Base-by-base conservation (phyloP, 805 yeast species). In the Schizosaccharomyces octosporus region DNA sequence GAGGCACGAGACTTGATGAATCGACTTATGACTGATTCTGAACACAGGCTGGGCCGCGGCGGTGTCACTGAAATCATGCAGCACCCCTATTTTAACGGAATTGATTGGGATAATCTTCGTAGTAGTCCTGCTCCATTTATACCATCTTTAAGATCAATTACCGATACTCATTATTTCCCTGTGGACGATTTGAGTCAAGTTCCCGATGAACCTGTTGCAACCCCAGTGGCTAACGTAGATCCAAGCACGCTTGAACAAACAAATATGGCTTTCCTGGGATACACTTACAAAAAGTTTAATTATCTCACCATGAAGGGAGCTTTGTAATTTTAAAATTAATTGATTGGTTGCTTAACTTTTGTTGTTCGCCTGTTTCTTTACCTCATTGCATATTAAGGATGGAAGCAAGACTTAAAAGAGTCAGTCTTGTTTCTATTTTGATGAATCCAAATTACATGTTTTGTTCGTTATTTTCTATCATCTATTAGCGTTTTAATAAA, bases 121-220 rank as follows among this genome's bases (percentile, higher is more conserved):
- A 82, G 81, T 63, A 94, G 87, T 63, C 87, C 83, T 66, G 96
- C 96, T 2, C 97, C 97, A 27, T 88, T 88, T 68, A 85, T 93
- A 66, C 95, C 98, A 31, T 85, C 87, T 69, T 78, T 93, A 69
- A 81, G 88, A 66, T 84, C 95, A 13, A 84, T 90, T 64, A 90
- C 97, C 5, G 98, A 93, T 71, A 93, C 98, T 0, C 78, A 97
- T 67, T 90, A 90, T 76, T 93, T 93, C 87, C 97, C 98, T 54
- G 87, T 95, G 1, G 97, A 90, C 70, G 98, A 90, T 69, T 76
- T 90, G 68, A 96, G 90, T 71, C 87, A 86, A 68, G 88, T 90
- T 61, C 95, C 97, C 1, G 97, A 89, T 68, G 81, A 87, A 48
- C 66, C 67, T 15, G 66, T 63, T 42, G 65, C 66, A 27, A 48